phyloP scores from a whole-genome alignment of 2,329 filamentous ascomycete genomes.

The Cladosporium sphaerospermum region DNA sequence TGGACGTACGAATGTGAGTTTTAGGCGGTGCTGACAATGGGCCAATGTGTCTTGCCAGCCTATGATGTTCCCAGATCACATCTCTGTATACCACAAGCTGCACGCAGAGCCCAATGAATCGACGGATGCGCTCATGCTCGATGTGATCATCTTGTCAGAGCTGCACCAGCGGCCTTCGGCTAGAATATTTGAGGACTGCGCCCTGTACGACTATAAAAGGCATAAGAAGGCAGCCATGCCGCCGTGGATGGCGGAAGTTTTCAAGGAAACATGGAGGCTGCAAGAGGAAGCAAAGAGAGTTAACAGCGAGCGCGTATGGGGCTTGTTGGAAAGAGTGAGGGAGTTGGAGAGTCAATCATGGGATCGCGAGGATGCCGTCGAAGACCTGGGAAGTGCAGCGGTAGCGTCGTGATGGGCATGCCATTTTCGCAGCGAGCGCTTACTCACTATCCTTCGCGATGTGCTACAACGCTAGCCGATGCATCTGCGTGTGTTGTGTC shows the following conservation, averaged over 20 bases:
- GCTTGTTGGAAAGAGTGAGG: slow-evolving; percentile 54
- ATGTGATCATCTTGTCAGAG: slow-evolving; percentile 68
- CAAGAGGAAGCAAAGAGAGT: slow-evolving; percentile 54
- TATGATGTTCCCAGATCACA: slow-evolving; percentile 73
- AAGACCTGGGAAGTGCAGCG: slow-evolving; percentile 34
- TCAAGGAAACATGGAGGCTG: slow-evolving; percentile 52
- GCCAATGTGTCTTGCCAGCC: slow-evolving; percentile 41
- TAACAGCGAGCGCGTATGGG: slow-evolving; percentile 49
- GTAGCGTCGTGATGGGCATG: neutral
- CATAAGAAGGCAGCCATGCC: slow-evolving; percentile 53
- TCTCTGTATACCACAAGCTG: slow-evolving; percentile 80
- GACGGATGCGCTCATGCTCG: slow-evolving; percentile 52
- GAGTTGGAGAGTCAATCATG: slow-evolving; percentile 66
- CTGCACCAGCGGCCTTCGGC: slow-evolving; percentile 66
- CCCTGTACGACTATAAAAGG: slow-evolving; percentile 66
- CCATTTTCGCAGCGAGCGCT: neutral
- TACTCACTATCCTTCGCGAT: too few species aligned
- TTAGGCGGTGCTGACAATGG: slow-evolving; percentile 28
- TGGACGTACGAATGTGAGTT: neutral
- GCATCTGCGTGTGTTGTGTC: neutral
- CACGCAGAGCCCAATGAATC: slow-evolving; percentile 44
- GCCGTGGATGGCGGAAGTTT: slow-evolving; percentile 56
- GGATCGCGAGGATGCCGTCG: slow-evolving; percentile 64
- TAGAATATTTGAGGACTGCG: slow-evolving; percentile 68
- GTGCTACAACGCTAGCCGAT: too few species aligned